A percentile compares a stretch with the other conserved stretches of the same genome.
Conservation (phyloP, 2,329 filamentous ascomycete species). For the Pseudonectria buxi region DNA sequence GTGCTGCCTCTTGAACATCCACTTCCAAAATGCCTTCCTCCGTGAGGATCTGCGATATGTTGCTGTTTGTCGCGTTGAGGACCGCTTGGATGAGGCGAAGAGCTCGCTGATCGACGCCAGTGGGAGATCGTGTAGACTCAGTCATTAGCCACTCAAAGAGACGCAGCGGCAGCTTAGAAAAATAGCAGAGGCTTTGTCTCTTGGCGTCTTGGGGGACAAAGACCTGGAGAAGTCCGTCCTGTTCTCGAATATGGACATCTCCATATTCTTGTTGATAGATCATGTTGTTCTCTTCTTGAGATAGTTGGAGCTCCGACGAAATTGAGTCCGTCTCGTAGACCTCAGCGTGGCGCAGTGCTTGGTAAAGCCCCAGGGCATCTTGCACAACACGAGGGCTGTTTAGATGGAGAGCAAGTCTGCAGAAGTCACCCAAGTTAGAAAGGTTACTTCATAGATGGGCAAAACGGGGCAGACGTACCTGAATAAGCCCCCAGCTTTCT, state of each 20-base stretch:
- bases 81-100: conserved; percentile 8
- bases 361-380: conserved; percentile 7
- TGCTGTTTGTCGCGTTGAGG: conserved; percentile 12
- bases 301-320: conserved; percentile 19
- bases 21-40: conserved; percentile 15
- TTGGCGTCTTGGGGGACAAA: conserved; percentile 26
- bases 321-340: conserved; percentile 27
- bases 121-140: conserved; percentile 10
- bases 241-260: conserved; percentile 25
- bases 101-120: conserved; percentile 1
- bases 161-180: conserved; percentile 16
- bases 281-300: conserved; percentile 17
- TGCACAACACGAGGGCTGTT: conserved; percentile 11
- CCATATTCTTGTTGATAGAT: conserved; percentile 12
- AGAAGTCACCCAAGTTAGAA: background rate
- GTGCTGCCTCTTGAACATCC: conserved; percentile 1
- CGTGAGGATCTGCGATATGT: conserved; percentile 11
- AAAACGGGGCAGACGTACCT: conserved; percentile 17
- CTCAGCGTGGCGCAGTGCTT: conserved; percentile 7
- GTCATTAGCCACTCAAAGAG: conserved; percentile 31
- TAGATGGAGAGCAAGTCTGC: conserved; percentile 17
- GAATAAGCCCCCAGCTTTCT: conserved; percentile 25
- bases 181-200: conserved; percentile 24
- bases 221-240: conserved; percentile 12
- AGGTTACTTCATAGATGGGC: background rate